Evolutionary conservation across 2,329 filamentous ascomycete genomes (phyloP).

Genomic region (Talaromyces sp.): DNA sequence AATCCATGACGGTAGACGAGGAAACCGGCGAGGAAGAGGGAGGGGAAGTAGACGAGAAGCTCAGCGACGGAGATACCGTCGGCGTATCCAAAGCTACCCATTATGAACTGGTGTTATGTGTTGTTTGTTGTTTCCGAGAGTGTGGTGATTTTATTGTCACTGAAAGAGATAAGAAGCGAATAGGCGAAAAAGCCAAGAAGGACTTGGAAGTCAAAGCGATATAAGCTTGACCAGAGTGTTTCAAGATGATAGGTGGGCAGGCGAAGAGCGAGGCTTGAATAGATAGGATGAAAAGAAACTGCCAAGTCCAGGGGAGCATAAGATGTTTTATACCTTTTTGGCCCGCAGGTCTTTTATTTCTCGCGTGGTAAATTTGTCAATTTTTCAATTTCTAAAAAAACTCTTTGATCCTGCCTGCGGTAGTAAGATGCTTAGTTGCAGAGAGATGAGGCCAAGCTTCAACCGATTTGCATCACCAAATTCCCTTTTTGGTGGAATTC

Average conservation of each 20-base stretch:
- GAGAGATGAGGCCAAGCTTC: neutral
- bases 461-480: too few species aligned
- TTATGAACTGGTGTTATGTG: neutral
- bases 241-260: too few species aligned
- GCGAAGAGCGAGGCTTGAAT: too few species aligned
- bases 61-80: conserved; percentile 36
- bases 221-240: too few species aligned
- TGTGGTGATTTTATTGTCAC: neutral
- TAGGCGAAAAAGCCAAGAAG: too few species aligned
- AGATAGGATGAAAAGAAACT: too few species aligned
- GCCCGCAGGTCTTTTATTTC: neutral
- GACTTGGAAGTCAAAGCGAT: too few species aligned
- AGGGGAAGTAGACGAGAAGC: conserved; percentile 41
- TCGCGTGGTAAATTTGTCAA: neutral
- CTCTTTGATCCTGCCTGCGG: neutral
- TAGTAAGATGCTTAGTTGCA: neutral
- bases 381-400: neutral
- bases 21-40: conserved; percentile 31
- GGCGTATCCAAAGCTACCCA: conserved; percentile 32
- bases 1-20: conserved; percentile 43
- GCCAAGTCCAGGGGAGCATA: too few species aligned
- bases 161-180: neutral
- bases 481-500: too few species aligned
- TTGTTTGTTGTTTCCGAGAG: neutral
- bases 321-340: too few species aligned